These are phyloP conservation scores for Sarocladiaceae sp. DNA, from an alignment of 2,329 filamentous ascomycete species.

Conservation along the genomic window DNA sequence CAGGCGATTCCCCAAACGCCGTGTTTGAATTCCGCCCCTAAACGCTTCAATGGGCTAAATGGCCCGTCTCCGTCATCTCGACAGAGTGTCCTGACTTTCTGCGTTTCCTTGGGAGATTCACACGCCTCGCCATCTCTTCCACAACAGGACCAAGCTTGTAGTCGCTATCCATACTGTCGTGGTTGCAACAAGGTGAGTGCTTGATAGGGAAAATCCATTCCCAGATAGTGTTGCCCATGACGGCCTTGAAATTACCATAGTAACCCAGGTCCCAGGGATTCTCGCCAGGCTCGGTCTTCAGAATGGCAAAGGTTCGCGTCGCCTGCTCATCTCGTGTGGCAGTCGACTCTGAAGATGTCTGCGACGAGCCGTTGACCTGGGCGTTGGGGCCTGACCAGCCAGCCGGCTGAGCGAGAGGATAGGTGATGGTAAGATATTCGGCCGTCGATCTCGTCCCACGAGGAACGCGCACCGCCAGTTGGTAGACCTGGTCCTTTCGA, in stretches of 20 bases:
- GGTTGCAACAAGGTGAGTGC: conserved; percentile 66
- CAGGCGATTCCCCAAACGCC: too few species aligned
- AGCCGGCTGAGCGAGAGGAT: conserved; percentile 41
- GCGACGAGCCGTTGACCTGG: conserved; percentile 13
- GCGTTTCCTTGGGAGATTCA: conserved; percentile 9
- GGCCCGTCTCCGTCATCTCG: conserved; percentile 1
- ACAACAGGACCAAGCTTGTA: conserved; percentile 62
- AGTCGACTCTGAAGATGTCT: conserved; percentile 10
- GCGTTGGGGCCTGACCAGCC: conserved; percentile 11
- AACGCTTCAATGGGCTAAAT: too few species aligned
- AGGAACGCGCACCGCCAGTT: conserved; percentile 69
- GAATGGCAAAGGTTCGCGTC: conserved; percentile 68
- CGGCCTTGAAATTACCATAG: conserved; percentile 64
- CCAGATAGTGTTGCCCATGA: conserved; percentile 66
- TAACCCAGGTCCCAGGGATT: conserved; percentile 80
- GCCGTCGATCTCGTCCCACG: conserved; percentile 34
- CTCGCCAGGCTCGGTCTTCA: conserved; percentile 65
- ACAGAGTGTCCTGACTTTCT: neutral
- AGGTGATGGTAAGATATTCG: conserved; percentile 47
- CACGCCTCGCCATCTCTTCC: conserved; percentile 42
- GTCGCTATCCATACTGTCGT: conserved; percentile 58
- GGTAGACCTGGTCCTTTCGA: conserved; percentile 55
- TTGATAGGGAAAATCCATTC: conserved; percentile 80
- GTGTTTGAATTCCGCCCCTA: too few species aligned
- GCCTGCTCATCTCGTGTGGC: conserved; percentile 38